phyloP scores from a whole-genome alignment of 1,139 yeast genomes.

The Ogataea hybrid region DNA sequence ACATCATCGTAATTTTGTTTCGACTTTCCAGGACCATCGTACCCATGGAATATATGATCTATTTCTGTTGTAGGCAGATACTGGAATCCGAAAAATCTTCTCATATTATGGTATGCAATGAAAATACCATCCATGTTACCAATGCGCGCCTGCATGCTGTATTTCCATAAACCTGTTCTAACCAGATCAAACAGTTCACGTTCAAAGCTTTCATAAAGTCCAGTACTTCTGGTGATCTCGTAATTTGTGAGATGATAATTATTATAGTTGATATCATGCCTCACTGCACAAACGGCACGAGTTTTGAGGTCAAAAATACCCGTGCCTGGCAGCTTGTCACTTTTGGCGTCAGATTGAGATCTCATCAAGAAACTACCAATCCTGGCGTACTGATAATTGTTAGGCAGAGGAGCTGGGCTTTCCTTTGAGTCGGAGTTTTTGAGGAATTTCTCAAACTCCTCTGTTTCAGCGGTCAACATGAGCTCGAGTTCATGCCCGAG shows the following conservation, averaged over 20 bases:
- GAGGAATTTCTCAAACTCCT: conserved; percentile 22
- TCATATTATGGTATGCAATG: conserved; percentile 84
- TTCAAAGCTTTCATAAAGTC: conserved; percentile 74
- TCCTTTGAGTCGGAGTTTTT: conserved; percentile 14
- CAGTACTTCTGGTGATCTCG: conserved; percentile 58
- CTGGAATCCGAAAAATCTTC: conserved; percentile 83
- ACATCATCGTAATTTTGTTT: conserved; percentile 11
- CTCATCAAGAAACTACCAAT: conserved; percentile 73
- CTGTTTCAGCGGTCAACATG: conserved; percentile 59
- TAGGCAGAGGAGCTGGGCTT: conserved; percentile 19
- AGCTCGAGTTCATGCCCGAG: conserved; percentile 81
- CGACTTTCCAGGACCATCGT: conserved; percentile 7
- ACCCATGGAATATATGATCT: conserved; percentile 55
- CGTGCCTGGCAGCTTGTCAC: conserved; percentile 75
- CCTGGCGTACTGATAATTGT: conserved; percentile 67
- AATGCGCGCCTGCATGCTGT: conserved; percentile 85
- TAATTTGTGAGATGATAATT: conserved; percentile 57
- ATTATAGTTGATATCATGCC: conserved; percentile 72
- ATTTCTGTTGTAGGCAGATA: conserved; percentile 74
- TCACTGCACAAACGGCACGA: conserved; percentile 82
- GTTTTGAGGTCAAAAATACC: conserved; percentile 94
- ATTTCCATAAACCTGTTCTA: conserved; percentile 75
- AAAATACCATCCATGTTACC: conserved; percentile 98
- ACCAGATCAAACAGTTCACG: conserved; percentile 76
- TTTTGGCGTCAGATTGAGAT: conserved; percentile 87